Percentiles rank a stretch among this genome's conserved stretches.
These are phyloP conservation scores for Rhizopogon hawkerae DNA, from an alignment of 1,284 basidiomycete species.

Conservation along the genomic window DNA sequence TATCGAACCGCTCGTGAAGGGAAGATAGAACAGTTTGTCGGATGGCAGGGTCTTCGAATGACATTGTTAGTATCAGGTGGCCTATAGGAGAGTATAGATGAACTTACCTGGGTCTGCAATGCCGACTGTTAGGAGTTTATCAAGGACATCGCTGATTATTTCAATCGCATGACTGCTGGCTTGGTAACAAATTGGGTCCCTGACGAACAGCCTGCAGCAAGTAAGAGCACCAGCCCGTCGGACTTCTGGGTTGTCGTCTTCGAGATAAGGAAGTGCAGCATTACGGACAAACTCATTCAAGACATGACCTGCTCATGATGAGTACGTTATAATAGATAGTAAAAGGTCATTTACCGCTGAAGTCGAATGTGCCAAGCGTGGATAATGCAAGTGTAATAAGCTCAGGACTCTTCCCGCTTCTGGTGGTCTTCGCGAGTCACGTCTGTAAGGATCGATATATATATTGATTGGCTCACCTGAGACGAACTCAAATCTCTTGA, in stretches of 20 bases:
- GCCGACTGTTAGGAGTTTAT: conserved; percentile 93
- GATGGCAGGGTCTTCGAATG: conserved; percentile 62
- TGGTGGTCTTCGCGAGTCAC: conserved; percentile 28
- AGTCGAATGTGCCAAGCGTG: conserved; percentile 91
- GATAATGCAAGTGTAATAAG: conserved; percentile 79
- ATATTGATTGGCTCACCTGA: conserved; percentile 34
- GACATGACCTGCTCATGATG: conserved; percentile 59
- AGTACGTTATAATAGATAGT: neutral
- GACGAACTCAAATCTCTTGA: conserved; percentile 52
- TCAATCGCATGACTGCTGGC: conserved; percentile 95
- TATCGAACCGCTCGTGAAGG: conserved; percentile 92
- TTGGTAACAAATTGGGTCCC: conserved; percentile 95
- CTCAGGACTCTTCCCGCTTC: conserved; percentile 58
- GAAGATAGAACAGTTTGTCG: conserved; percentile 83
- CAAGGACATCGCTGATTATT: conserved; percentile 95
- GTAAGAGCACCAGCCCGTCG: conserved; percentile 88
- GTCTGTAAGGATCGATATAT: neutral
- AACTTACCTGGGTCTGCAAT: conserved; percentile 93
- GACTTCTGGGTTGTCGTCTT: conserved; percentile 87
- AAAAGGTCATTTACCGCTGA: conserved; percentile 55
- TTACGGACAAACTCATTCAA: conserved; percentile 95
- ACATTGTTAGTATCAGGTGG: conserved; percentile 1
- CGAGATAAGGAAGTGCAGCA: conserved; percentile 89
- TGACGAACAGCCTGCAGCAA: conserved; percentile 86
- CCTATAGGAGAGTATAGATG: neutral